Evolutionary conservation across 441 rosid species (phyloP).

Genomic region (Erodium moschatum): DNA sequence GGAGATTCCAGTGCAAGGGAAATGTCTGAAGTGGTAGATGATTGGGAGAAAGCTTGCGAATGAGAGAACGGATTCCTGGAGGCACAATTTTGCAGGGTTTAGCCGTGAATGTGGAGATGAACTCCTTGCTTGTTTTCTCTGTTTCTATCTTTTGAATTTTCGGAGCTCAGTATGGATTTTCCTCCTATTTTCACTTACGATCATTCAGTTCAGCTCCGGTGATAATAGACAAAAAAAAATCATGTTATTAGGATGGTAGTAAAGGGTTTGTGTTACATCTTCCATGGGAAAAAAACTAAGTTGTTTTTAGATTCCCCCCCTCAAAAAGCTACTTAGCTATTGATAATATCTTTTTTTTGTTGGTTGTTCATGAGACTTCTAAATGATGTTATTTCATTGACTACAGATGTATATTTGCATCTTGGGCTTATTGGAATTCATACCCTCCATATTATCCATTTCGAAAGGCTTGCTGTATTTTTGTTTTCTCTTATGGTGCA

Average conservation of each 20-base stretch:
- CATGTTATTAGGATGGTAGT: background rate
- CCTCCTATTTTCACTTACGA: background rate
- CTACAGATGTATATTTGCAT: background rate
- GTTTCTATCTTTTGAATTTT: background rate
- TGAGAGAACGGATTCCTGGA: constrained; percentile 21
- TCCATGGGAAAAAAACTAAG: background rate
- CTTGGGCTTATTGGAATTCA: background rate
- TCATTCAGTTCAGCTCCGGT: background rate
- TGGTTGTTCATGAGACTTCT: background rate
- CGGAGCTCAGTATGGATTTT: background rate
- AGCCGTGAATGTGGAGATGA: constrained; percentile 6
- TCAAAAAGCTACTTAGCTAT: background rate
- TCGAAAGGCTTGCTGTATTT: background rate
- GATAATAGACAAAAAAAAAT: background rate
- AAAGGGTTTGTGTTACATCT: background rate
- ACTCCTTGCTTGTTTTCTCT: background rate
- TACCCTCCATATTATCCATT: background rate
- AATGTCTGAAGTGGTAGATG: constrained; percentile 57
- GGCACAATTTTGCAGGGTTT: constrained; percentile 1
- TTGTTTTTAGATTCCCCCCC: background rate
- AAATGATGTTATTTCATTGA: background rate
- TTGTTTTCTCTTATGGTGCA: constrained; percentile 29
- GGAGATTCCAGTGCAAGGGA: constrained; percentile 31
- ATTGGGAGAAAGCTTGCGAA: constrained; percentile 85
- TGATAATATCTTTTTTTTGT: background rate